Evolutionary conservation across 1,284 basidiomycete species (phyloP), one percentile per base, ranked within the genome.

Genomic region (Leucoagaricus sp.): DNA sequence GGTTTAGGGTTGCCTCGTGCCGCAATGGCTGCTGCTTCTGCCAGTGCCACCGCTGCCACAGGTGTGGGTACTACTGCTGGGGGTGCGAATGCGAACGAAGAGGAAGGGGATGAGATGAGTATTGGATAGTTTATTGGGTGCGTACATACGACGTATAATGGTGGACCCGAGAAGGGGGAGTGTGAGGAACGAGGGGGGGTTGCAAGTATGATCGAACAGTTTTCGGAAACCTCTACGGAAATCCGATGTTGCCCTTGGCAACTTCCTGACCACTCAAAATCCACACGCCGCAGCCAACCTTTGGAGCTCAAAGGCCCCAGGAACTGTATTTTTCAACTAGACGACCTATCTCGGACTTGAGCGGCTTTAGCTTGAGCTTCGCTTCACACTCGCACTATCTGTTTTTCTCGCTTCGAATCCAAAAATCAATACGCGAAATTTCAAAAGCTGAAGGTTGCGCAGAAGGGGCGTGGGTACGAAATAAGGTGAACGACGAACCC

Each of bases 61-160:
- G 33, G 48, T 0, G 38, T 29, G 17, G 49, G 33, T 50, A n/a
- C 36, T 41, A 26, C 34, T 19, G 29, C 31, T 23, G 29, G 29
- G 2, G 8, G 21, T 5, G 19, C 19, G 33, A 21, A 36, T 42
- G 47, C 38, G 42, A 51, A 42, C 17, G 49, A 47, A 17, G 55
- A 40, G 36, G 55, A 52, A 31, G 44, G 47, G 21, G 49, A 57
- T 33, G 55, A 57, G 31, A 57, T 57, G 55, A 57, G 12, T 28
- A 33, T 57, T 28, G 55, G 55, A 1, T 51, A 52, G 49, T 13
- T 15, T 6, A 6, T 1, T 21, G 6, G 33, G 33, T 49, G 12
- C 25, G 21, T 49, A 36, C 19, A 34, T 23, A 17, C 29, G 10
- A 19, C n/a, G n/a, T n/a, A n/a, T n/a, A n/a, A n/a, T n/a, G n/a